Percentiles rank a stretch among this genome's conserved stretches.
phyloP scores from a whole-genome alignment of 2,329 filamentous ascomycete genomes.

The Talaromyces albobiverticillius region DNA sequence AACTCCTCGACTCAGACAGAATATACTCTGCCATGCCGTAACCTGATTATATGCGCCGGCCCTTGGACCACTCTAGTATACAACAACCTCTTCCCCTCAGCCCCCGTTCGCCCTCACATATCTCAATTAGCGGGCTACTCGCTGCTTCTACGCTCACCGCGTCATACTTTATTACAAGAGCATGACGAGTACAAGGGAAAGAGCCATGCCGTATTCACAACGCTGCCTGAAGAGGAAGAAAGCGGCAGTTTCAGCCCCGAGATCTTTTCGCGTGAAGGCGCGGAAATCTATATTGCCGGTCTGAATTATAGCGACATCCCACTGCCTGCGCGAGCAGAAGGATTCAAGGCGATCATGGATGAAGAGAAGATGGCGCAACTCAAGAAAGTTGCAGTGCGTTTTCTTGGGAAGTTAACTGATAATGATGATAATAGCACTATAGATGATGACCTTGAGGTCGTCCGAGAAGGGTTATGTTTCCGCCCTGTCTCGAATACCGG shows the following conservation, averaged over 20 bases:
- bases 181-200: conserved; percentile 37
- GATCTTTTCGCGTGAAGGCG: conserved; percentile 64
- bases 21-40: conserved; percentile 56
- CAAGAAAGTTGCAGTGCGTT: conserved; percentile 28
- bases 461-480: conserved; percentile 69
- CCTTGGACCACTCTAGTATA: conserved; percentile 71
- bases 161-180: conserved; percentile 34
- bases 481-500: conserved; percentile 66
- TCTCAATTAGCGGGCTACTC: conserved; percentile 68
- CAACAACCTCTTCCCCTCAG: conserved; percentile 58
- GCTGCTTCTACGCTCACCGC: conserved; percentile 62
- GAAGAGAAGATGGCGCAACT: conserved; percentile 36
- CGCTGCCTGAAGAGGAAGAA: conserved; percentile 41
- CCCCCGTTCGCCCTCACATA: conserved; percentile 53
- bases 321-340: conserved; percentile 55
- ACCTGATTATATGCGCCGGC: conserved; percentile 66
- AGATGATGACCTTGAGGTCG: conserved; percentile 55
- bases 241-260: conserved; percentile 63
- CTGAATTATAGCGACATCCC: conserved; percentile 62
- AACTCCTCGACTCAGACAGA: conserved; percentile 31
- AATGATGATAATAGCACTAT: conserved; percentile 19
- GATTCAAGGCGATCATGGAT: conserved; percentile 40
- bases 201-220: conserved; percentile 69
- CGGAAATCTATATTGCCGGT: conserved; percentile 71
- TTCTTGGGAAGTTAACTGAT: conserved; percentile 30